A percentile compares a stretch with the other conserved stretches of the same genome.
Evolutionary conservation across 176 grass and related monocot species (phyloP).

Genomic region (Areca catechu): DNA sequence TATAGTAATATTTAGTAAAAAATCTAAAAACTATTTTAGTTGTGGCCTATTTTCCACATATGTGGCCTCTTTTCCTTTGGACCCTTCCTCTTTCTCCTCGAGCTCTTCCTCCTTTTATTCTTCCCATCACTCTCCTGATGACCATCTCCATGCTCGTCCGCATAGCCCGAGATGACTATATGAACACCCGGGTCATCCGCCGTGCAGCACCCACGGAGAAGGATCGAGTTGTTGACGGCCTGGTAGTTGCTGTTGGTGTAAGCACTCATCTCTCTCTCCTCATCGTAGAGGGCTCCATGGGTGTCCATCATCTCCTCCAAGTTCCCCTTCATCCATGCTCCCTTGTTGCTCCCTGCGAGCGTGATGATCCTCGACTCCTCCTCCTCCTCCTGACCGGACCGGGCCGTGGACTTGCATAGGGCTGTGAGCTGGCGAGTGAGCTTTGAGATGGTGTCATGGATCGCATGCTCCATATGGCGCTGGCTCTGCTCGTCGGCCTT

Average conservation of each 20-base stretch:
- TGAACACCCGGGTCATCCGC: constrained; percentile 69
- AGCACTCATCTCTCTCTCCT: constrained; percentile 33
- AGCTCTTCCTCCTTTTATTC: constrained; percentile 6
- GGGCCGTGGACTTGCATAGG: not conserved
- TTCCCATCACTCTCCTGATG: constrained; percentile 17
- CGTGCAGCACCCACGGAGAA: constrained; percentile 51
- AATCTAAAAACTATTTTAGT: too few species aligned
- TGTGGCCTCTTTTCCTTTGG: too few species aligned
- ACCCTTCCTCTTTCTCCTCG: constrained; percentile 6
- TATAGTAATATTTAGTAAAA: too few species aligned
- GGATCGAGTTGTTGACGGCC: constrained; percentile 90
- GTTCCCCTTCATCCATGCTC: constrained; percentile 36
- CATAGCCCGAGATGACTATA: constrained; percentile 39
- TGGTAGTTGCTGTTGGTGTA: constrained; percentile 95
- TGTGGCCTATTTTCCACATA: too few species aligned
- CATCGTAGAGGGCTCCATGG: not conserved
- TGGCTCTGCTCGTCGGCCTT: too few species aligned
- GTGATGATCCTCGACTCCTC: constrained; percentile 33
- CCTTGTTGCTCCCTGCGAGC: constrained; percentile 48
- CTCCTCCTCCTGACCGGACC: not conserved
- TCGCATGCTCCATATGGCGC: not conserved
- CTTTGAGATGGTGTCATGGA: constrained; percentile 34
- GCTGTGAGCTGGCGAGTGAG: constrained; percentile 46
- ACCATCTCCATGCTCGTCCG: constrained; percentile 19
- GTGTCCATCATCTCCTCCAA: constrained; percentile 26